A percentile compares a stretch with the other conserved stretches of the same genome.
These are phyloP conservation scores for Gryganskiella cystojenkinii DNA, from an alignment of 192 early-diverging fungal genomes.

Conservation along the genomic window DNA sequence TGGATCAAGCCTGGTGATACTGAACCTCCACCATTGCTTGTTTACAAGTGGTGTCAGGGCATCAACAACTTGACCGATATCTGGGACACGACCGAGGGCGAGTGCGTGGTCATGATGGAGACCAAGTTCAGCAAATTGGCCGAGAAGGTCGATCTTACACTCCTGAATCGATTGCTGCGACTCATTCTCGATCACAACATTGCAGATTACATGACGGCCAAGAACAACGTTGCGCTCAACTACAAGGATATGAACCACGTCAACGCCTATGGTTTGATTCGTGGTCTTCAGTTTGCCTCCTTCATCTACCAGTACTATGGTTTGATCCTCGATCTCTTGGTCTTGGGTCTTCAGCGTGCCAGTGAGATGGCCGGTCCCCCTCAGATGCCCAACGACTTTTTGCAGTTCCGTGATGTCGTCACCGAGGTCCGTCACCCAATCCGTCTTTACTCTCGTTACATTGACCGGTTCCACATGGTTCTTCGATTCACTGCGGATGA, in stretches of 20 bases:
- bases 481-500: constrained; percentile 96
- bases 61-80: constrained; percentile 97
- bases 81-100: constrained; percentile 91
- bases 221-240: constrained; percentile 97
- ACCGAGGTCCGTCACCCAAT: constrained; percentile 98
- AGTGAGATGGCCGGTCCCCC: constrained; percentile 98
- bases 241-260: constrained; percentile 99
- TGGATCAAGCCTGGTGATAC: constrained; percentile 99
- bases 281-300: constrained; percentile 97
- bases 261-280: constrained; percentile 96
- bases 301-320: constrained; percentile 99
- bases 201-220: constrained; percentile 99
- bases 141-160: constrained; percentile 97
- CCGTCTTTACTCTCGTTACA: constrained; percentile 93
- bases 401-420: constrained; percentile 92
- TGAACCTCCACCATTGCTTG: constrained; percentile 95
- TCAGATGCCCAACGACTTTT: constrained; percentile 93
- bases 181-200: constrained; percentile 98
- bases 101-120: constrained; percentile 97
- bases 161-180: constrained; percentile 92
- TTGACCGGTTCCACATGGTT: constrained; percentile 94
- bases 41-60: constrained; percentile 96
- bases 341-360: constrained; percentile 93
- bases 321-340: constrained; percentile 92
- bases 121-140: constrained; percentile 92